These are phyloP conservation scores for Boletus rubescentipes DNA, from an alignment of 768 basidiomycete species.

Conservation along the genomic window DNA sequence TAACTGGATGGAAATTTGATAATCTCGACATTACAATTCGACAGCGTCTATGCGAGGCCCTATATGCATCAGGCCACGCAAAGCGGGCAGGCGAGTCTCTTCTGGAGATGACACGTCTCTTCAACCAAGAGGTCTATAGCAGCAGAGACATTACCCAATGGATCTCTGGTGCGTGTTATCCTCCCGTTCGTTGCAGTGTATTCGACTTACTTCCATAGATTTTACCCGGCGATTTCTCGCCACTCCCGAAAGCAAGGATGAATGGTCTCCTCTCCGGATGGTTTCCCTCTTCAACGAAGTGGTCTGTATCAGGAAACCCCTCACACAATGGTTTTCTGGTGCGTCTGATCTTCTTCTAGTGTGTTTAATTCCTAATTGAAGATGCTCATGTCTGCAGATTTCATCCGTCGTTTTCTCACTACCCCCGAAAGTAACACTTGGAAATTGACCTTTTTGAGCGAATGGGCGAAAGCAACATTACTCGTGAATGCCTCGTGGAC, in stretches of 20 bases:
- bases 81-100: not conserved
- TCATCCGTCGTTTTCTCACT: too few relatives aligned
- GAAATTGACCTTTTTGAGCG: not conserved
- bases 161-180: not conserved
- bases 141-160: not conserved
- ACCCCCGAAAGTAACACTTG: too few relatives aligned
- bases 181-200: too few relatives aligned
- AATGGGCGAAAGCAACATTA: not conserved
- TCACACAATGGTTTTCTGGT: too few relatives aligned
- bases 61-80: not conserved
- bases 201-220: not conserved
- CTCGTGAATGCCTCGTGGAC: not conserved
- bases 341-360: too few relatives aligned
- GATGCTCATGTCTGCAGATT: too few relatives aligned
- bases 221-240: not conserved
- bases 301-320: too few relatives aligned
- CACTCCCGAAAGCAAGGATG: not conserved
- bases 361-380: too few relatives aligned
- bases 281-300: too few relatives aligned
- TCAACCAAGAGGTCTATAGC: not conserved
- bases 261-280: too few relatives aligned
- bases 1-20: constrained; percentile 11
- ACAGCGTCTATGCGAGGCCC: constrained; percentile 3
- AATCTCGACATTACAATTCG: not conserved
- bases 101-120: not conserved